Evolutionary conservation across 257 asterid genomes (phyloP).

Genomic region (Gentiana macrophylla): DNA sequence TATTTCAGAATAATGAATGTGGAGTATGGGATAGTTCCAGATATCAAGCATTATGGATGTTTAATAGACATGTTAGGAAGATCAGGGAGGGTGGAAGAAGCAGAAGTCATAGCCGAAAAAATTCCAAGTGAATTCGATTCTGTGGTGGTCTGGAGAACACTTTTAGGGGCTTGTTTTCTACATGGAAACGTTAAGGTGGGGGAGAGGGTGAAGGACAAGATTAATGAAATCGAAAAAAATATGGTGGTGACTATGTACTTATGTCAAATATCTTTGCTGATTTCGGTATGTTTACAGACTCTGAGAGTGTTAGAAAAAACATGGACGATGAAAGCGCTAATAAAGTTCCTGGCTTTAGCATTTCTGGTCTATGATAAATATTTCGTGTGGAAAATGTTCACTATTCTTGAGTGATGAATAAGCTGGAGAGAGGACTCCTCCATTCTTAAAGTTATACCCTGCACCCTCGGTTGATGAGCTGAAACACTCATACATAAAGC

Average conservation of each 20-base stretch:
- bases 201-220: constrained; percentile 40
- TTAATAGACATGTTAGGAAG: constrained; percentile 69
- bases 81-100: constrained; percentile 78
- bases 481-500: too few relatives aligned
- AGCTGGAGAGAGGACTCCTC: too few relatives aligned
- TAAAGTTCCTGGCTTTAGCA: constrained; percentile 43
- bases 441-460: too few relatives aligned
- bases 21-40: too few relatives aligned
- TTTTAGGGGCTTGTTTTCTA: constrained; percentile 65
- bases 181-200: constrained; percentile 64
- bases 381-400: too few relatives aligned
- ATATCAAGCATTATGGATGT: constrained; percentile 8
- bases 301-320: constrained; percentile 43
- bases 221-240: constrained; percentile 49
- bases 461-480: too few relatives aligned
- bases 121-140: constrained; percentile 34
- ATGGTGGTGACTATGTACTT: constrained; percentile 77
- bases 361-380: not conserved
- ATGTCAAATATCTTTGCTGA: constrained; percentile 58
- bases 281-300: constrained; percentile 51
- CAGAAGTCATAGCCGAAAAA: constrained; percentile 47
- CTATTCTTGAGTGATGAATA: too few relatives aligned
- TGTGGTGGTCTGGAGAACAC: constrained; percentile 66
- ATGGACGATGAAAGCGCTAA: constrained; percentile 41
- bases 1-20: too few relatives aligned